Conservation (phyloP, 176 grass and related monocot genomes). For the Juncus effusus region DNA sequence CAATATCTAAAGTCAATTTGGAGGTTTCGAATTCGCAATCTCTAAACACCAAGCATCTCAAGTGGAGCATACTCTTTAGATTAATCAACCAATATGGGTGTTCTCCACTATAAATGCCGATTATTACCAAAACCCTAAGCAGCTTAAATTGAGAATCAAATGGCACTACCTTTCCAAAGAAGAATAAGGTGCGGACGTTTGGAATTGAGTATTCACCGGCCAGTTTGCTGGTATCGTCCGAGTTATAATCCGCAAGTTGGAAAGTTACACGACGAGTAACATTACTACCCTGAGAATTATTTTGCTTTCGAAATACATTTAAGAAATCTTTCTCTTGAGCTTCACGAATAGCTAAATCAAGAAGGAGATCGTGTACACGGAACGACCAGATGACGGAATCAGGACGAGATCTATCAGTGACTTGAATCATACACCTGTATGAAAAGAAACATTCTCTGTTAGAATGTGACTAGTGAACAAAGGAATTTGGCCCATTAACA, state of each 20-base stretch:
- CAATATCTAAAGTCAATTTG: neutral
- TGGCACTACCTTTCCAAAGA: conserved; percentile 1
- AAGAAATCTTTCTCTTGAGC: neutral
- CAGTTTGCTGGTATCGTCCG: neutral
- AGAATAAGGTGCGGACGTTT: neutral
- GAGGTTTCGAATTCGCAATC: neutral
- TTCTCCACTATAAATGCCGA: neutral
- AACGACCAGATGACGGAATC: neutral
- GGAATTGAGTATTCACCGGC: too few species aligned
- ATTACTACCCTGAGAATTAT: neutral
- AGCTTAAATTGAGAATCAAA: neutral
- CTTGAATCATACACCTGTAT: conserved; percentile 5
- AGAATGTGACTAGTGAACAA: too few species aligned
- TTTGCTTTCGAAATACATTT: neutral
- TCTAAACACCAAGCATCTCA: conserved; percentile 14
- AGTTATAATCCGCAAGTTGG: neutral
- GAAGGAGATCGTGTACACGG: neutral
- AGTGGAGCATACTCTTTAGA: neutral
- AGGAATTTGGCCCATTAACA: neutral
- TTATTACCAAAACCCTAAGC: conserved; percentile 5
- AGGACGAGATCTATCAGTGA: neutral
- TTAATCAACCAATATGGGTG: too few species aligned
- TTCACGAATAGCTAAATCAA: neutral
- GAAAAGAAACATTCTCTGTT: too few species aligned
- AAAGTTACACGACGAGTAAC: neutral